A percentile compares a stretch with the other conserved stretches of the same genome.
Evolutionary conservation across 2,329 filamentous ascomycete genomes (phyloP).

Genomic region (Amesomyces nigricolor): DNA sequence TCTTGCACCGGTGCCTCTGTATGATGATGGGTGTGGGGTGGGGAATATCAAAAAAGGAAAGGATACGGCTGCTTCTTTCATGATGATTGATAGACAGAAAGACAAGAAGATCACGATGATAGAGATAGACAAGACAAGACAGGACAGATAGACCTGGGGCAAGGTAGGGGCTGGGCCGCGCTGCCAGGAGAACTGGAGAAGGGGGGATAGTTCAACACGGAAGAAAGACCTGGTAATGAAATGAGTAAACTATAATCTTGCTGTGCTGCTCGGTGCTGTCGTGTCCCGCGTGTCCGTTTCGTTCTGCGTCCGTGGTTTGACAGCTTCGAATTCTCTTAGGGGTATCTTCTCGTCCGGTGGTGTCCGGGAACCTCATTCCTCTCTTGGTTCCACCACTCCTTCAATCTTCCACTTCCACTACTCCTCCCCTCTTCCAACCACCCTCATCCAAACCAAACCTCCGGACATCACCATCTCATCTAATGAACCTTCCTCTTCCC

Average conservation of each 20-base stretch:
- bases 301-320: too few relatives aligned
- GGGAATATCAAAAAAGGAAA: not conserved
- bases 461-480: not conserved
- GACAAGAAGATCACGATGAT: not conserved
- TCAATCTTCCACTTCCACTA: too few relatives aligned
- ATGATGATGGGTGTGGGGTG: not conserved
- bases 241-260: too few relatives aligned
- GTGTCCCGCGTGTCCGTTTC: not conserved
- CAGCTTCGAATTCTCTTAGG: too few relatives aligned
- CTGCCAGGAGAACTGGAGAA: not conserved
- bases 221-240: not conserved
- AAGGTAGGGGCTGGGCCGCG: not conserved
- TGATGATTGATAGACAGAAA: not conserved
- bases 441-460: too few relatives aligned
- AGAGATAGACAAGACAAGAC: conserved; percentile 5
- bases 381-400: too few relatives aligned
- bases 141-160: conserved; percentile 7
- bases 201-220: not conserved
- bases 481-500: conserved; percentile 8
- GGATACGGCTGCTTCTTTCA: not conserved
- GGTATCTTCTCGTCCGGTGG: too few relatives aligned
- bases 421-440: too few relatives aligned
- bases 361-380: too few relatives aligned
- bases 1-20: not conserved
- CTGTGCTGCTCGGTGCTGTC: not conserved